A percentile compares a stretch with the other conserved stretches of the same genome.
Conservation (phyloP, 2,329 filamentous ascomycete genomes). For the Dissoconium aciculare region DNA sequence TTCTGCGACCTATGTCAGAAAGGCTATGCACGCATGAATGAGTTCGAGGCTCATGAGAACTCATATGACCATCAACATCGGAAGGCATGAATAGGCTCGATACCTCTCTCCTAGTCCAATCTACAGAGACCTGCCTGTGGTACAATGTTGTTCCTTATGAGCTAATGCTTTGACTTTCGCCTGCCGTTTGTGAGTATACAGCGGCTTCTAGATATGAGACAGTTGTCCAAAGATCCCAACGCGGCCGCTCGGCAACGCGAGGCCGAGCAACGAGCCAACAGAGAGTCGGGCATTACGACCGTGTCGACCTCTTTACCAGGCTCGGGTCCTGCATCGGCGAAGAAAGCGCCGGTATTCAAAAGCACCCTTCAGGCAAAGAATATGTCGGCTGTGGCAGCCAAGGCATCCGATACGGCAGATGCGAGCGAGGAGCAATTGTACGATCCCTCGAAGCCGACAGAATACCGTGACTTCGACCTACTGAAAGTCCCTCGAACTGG, state of each 20-base stretch:
- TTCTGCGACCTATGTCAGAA: slow-evolving; percentile 82
- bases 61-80: slow-evolving; percentile 95
- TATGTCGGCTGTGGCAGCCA: slow-evolving; percentile 5
- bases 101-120: too few species aligned
- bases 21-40: slow-evolving; percentile 86
- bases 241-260: slow-evolving; percentile 51
- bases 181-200: slow-evolving; percentile 12
- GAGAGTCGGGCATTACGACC: slow-evolving; percentile 45
- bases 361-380: slow-evolving; percentile 16
- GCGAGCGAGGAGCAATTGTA: slow-evolving; percentile 5
- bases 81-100: slow-evolving; percentile 36
- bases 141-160: too few species aligned
- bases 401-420: slow-evolving; percentile 1
- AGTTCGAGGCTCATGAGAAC: slow-evolving; percentile 86
- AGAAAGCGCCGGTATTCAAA: slow-evolving; percentile 22
- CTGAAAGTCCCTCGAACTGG: background rate
- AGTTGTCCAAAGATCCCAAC: slow-evolving; percentile 58
- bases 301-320: slow-evolving; percentile 27
- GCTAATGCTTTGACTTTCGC: background rate
- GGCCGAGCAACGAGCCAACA: slow-evolving; percentile 41
- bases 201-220: slow-evolving; percentile 74
- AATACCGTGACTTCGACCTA: slow-evolving; percentile 1
- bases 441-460: slow-evolving; percentile 5
- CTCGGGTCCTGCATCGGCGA: slow-evolving; percentile 4
- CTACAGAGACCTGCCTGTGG: too few species aligned